Percentiles rank a stretch among this genome's conserved stretches.
Evolutionary conservation across 2,329 filamentous ascomycete species (phyloP).

Genomic region (Pseudogymnoascus sp.): DNA sequence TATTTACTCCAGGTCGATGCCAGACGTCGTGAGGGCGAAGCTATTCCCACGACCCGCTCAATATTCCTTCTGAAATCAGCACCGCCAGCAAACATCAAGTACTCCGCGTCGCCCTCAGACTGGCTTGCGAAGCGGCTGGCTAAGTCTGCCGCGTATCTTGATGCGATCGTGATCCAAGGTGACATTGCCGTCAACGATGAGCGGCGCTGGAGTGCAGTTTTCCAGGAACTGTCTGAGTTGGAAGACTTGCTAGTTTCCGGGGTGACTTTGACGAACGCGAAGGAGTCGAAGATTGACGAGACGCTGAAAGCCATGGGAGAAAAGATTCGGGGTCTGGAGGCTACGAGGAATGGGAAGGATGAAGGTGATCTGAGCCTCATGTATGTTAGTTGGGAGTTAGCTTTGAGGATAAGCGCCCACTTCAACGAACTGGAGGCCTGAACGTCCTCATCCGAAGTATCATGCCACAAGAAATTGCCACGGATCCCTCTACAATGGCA

Average conservation of each 20-base stretch:
- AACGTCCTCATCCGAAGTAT: neutral
- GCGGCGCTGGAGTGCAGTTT: constrained; percentile 4
- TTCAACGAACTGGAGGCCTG: constrained; percentile 7
- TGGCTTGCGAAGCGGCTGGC: constrained; percentile 4
- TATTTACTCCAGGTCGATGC: constrained; percentile 4
- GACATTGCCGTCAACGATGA: constrained; percentile 6
- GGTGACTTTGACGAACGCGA: neutral
- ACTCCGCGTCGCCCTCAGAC: constrained; percentile 1
- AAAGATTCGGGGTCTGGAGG: constrained; percentile 3
- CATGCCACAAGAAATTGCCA: neutral
- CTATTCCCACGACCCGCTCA: constrained; percentile 11
- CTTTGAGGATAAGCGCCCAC: constrained; percentile 9
- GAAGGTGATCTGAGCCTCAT: constrained; percentile 10
- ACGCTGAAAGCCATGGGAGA: constrained; percentile 4
- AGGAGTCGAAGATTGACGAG: neutral
- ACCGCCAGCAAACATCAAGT: constrained; percentile 7
- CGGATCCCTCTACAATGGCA: neutral
- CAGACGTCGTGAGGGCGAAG: neutral
- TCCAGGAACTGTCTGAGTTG: constrained; percentile 2
- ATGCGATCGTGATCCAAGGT: neutral
- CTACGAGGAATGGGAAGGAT: neutral
- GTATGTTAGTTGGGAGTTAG: constrained; percentile 12
- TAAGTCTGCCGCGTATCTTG: neutral
- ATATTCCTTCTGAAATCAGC: constrained; percentile 12
- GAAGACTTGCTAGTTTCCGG: constrained; percentile 11